Evolutionary conservation across 108 stramenopile genomes (phyloP).

Genomic region (Nitzschia sp.): DNA sequence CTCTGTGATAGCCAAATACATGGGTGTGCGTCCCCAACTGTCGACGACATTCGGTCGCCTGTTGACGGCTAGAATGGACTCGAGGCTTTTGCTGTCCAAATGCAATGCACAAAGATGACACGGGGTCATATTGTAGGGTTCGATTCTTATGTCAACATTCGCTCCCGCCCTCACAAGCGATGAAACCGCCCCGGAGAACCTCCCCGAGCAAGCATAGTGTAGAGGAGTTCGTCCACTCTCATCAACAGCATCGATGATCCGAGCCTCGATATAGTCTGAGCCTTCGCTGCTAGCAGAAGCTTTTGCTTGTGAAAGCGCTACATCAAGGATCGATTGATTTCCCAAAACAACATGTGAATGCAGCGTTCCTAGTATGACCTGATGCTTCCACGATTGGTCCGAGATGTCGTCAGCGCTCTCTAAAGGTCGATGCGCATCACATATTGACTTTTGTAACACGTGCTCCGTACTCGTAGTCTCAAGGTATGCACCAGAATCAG

Average conservation of each 20-base stretch:
- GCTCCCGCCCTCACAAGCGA: constrained; percentile 71
- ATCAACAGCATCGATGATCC: constrained; percentile 65
- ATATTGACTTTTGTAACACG: constrained; percentile 52
- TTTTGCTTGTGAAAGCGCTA: constrained; percentile 30
- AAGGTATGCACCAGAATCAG: constrained; percentile 44
- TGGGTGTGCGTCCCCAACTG: constrained; percentile 62
- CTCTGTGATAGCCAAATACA: constrained; percentile 63
- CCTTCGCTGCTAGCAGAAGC: not conserved
- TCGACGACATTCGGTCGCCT: constrained; percentile 72
- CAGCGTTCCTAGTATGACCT: constrained; percentile 76
- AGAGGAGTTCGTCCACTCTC: constrained; percentile 70
- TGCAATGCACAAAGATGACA: constrained; percentile 60
- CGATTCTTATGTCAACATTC: constrained; percentile 37
- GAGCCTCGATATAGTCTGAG: constrained; percentile 32
- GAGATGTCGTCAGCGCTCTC: not conserved
- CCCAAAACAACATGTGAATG: constrained; percentile 75
- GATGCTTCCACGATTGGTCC: constrained; percentile 64
- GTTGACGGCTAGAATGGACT: constrained; percentile 51
- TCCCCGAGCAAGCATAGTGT: constrained; percentile 69
- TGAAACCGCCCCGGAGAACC: constrained; percentile 50
- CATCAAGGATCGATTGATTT: constrained; percentile 49
- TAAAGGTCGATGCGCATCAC: constrained; percentile 40
- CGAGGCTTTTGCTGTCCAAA: constrained; percentile 62
- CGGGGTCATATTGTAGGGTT: constrained; percentile 38
- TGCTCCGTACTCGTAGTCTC: constrained; percentile 52